Evolutionary conservation across 768 basidiomycete genomes (phyloP).

Genomic region (Hortiboletus campestris): DNA sequence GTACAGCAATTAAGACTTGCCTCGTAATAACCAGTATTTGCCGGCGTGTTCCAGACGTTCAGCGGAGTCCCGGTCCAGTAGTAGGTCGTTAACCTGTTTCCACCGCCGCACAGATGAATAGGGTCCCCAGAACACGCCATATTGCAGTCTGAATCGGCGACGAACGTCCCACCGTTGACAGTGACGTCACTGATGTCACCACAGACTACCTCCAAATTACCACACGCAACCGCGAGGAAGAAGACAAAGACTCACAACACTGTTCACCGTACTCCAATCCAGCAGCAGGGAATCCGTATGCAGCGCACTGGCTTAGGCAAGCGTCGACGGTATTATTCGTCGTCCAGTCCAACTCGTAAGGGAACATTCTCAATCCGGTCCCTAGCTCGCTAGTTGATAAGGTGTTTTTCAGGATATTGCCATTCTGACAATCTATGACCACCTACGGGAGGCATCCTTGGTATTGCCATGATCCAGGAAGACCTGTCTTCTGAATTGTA

Average conservation of each 20-base stretch:
- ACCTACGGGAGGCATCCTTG: constrained; percentile 65
- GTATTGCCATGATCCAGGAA: constrained; percentile 66
- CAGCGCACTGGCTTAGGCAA: constrained; percentile 67
- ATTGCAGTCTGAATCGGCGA: constrained; percentile 39
- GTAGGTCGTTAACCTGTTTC: constrained; percentile 51
- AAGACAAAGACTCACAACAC: constrained; percentile 55
- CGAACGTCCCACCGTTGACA: constrained; percentile 31
- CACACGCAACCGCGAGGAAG: not conserved
- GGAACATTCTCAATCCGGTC: constrained; percentile 48
- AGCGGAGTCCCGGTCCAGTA: constrained; percentile 48
- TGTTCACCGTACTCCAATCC: constrained; percentile 70
- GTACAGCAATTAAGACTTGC: constrained; percentile 34
- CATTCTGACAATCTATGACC: not conserved
- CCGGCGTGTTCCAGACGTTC: constrained; percentile 64
- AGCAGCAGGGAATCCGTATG: constrained; percentile 69
- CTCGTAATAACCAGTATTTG: constrained; percentile 67
- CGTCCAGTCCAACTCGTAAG: constrained; percentile 56
- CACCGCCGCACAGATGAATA: constrained; percentile 64
- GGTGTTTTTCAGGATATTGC: not conserved
- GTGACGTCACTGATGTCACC: constrained; percentile 61
- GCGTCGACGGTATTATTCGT: constrained; percentile 62
- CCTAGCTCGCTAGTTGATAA: constrained; percentile 43
- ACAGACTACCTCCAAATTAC: constrained; percentile 49
- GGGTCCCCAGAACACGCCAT: constrained; percentile 70
- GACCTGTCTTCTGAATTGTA: constrained; percentile 46